phyloP scores from a whole-genome alignment of 768 basidiomycete genomes.

The Amyloporia xantha region DNA sequence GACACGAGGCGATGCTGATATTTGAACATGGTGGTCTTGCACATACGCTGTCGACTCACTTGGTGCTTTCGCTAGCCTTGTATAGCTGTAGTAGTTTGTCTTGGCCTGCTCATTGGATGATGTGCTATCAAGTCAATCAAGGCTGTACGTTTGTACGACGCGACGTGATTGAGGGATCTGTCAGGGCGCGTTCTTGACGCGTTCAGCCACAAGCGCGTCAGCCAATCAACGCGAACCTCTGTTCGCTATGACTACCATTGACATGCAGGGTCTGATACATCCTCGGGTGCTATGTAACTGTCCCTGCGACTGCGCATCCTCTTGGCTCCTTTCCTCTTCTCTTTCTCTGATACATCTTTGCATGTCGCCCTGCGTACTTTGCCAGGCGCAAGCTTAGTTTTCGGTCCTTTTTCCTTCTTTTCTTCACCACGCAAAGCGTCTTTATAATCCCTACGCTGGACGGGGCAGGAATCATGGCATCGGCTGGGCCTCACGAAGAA shows the following conservation, averaged over 20 bases:
- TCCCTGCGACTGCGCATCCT: neutral
- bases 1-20: conserved; percentile 8
- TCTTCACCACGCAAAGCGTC: neutral
- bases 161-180: neutral
- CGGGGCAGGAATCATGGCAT: conserved; percentile 6
- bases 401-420: neutral
- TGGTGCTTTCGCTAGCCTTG: no score
- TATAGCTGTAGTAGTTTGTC: neutral
- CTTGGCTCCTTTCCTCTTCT: neutral
- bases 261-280: no score
- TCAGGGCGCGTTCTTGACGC: neutral
- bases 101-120: neutral
- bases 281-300: neutral
- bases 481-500: conserved; percentile 5
- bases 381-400: conserved; percentile 19
- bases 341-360: conserved; percentile 1
- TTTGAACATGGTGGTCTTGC: conserved; percentile 4
- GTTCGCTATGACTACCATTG: neutral
- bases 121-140: neutral
- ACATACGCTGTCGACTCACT: no score
- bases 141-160: neutral
- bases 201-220: conserved; percentile 1
- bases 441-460: conserved; percentile 10
- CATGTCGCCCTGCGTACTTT: conserved; percentile 15
- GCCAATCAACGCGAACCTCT: no score